These are phyloP conservation scores for Digitaria exilis DNA, from an alignment of 202 grass and related monocot species.

Conservation along the genomic window DNA sequence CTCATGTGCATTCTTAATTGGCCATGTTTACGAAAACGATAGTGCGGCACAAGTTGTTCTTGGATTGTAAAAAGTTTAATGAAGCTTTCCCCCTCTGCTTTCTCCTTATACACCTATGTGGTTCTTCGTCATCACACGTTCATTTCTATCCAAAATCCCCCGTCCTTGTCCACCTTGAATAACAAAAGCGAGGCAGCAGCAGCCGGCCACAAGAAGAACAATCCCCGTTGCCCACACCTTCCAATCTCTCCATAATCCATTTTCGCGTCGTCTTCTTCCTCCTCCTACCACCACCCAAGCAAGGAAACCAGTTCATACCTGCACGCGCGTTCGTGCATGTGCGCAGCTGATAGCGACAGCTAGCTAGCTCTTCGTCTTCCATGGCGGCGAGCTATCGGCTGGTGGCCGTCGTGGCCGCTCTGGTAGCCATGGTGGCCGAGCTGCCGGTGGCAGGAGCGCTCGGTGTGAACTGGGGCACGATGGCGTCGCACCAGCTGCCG, in stretches of 20 bases:
- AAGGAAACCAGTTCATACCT: neutral
- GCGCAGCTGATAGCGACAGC: neutral
- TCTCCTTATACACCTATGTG: conserved; percentile 38
- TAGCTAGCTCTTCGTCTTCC: neutral
- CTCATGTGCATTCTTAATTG: neutral
- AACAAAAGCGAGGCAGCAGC: conserved; percentile 25
- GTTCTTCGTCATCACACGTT: conserved; percentile 53
- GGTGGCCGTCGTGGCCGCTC: neutral
- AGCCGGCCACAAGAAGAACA: conserved; percentile 40
- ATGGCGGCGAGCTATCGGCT: conserved; percentile 15
- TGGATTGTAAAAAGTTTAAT: conserved; percentile 22
- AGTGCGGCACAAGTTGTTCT: neutral
- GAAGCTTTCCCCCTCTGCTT: conserved; percentile 7
- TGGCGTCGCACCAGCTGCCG: conserved; percentile 79
- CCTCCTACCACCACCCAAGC: neutral
- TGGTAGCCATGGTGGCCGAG: neutral
- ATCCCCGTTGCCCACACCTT: neutral
- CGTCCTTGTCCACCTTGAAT: conserved; percentile 38
- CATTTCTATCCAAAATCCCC: conserved; percentile 43
- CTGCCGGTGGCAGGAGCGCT: conserved; percentile 44
- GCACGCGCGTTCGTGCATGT: neutral
- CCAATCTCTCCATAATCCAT: conserved; percentile 23
- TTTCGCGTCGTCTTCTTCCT: conserved; percentile 6
- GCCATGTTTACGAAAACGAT: neutral
- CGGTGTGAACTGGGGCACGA: conserved; percentile 95